Conservation (phyloP, 139 green algal species). For the Spirogloea muscicola region DNA sequence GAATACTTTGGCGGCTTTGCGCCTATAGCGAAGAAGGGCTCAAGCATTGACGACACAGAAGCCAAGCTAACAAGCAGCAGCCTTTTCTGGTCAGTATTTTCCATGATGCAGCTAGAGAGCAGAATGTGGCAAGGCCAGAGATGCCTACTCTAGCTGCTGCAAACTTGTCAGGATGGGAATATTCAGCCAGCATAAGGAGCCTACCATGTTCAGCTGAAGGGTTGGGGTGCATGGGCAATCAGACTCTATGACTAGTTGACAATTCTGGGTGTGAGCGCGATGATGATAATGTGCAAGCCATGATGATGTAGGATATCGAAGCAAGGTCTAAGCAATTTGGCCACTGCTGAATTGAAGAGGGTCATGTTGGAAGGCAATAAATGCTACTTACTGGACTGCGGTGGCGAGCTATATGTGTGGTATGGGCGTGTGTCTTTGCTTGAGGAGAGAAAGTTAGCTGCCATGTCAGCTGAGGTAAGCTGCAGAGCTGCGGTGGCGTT, state of each 20-base stretch:
- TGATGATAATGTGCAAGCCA: too few relatives aligned
- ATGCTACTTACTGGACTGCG: constrained; percentile 38
- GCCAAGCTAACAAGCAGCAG: constrained; percentile 20
- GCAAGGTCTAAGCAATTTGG: constrained; percentile 14
- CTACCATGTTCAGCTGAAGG: too few relatives aligned
- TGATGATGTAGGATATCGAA: constrained; percentile 6
- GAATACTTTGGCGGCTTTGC: constrained; percentile 31
- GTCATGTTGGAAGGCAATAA: constrained; percentile 26
- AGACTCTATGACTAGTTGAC: too few relatives aligned
- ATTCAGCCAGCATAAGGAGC: too few relatives aligned
- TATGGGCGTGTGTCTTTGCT: constrained; percentile 18
- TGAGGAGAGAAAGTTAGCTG: constrained; percentile 17
- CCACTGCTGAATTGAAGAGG: constrained; percentile 17
- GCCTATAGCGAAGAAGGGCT: constrained; percentile 35
- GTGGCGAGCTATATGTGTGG: constrained; percentile 38
- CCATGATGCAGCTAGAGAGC: too few relatives aligned
- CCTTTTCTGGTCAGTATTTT: constrained; percentile 30
- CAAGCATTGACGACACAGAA: constrained; percentile 24
- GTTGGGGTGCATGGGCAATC: too few relatives aligned
- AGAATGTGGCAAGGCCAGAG: too few relatives aligned
- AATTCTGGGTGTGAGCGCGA: too few relatives aligned
- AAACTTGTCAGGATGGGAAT: too few relatives aligned
- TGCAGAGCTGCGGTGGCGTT: neutral
- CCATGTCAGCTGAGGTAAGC: constrained; percentile 20
- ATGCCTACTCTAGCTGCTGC: too few relatives aligned